Conservation (phyloP, 2,329 filamentous ascomycete genomes). For the Alternaria dauci region DNA sequence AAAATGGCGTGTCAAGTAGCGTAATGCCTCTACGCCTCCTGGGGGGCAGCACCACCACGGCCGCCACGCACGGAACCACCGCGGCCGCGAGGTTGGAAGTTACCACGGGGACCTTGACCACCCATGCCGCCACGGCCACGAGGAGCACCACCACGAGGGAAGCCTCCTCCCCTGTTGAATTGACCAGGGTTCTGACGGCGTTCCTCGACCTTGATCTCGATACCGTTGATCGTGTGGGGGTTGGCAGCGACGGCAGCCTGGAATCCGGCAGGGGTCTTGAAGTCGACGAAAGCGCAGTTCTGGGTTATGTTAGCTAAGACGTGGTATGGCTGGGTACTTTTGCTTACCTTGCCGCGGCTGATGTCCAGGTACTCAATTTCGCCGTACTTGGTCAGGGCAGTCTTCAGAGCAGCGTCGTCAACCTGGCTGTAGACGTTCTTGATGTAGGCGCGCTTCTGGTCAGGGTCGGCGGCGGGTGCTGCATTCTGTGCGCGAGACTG, state of each 20-base stretch:
- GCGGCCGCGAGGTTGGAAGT: constrained; percentile 74
- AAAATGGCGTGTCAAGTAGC: constrained; percentile 9
- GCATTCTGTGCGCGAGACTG: constrained; percentile 77
- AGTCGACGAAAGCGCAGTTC: constrained; percentile 98
- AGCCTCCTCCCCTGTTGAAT: constrained; percentile 45
- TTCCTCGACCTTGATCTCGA: constrained; percentile 87
- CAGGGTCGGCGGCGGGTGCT: constrained; percentile 70
- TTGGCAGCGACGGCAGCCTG: constrained; percentile 83
- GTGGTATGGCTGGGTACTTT: neutral
- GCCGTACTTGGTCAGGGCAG: constrained; percentile 73
- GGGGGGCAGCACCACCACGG: constrained; percentile 43
- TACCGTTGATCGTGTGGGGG: constrained; percentile 82
- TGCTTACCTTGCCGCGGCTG: constrained; percentile 75
- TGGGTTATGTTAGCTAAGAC: constrained; percentile 51
- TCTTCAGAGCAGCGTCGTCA: constrained; percentile 74
- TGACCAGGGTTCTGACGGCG: constrained; percentile 69
- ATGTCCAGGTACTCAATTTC: constrained; percentile 71
- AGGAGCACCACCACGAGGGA: constrained; percentile 53
- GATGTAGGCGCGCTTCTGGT: constrained; percentile 85
- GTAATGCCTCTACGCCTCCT: constrained; percentile 42
- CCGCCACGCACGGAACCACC: constrained; percentile 68
- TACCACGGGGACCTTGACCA: constrained; percentile 69
- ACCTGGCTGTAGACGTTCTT: constrained; percentile 95
- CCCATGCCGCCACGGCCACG: constrained; percentile 68
- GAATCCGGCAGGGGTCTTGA: constrained; percentile 80